Evolutionary conservation across 164 flowering plant genomes (phyloP).

Genomic region (Stephania cephalantha): DNA sequence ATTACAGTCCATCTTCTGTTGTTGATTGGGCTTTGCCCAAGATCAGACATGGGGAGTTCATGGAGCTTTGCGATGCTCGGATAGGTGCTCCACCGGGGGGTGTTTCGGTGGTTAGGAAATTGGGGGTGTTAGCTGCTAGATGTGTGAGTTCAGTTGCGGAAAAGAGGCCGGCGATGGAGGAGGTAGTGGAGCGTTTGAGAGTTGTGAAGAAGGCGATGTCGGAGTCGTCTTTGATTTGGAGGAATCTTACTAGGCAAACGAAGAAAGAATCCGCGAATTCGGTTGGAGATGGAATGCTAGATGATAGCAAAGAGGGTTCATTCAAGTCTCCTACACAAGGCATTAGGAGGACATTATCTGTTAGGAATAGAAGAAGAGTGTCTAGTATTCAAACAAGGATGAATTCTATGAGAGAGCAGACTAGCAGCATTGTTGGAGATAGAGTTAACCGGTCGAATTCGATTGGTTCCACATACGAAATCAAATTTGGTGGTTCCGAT

Average conservation of each 20-base stretch:
- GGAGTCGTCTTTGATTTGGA: constrained; percentile 33
- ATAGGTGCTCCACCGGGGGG: constrained; percentile 41
- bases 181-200: constrained; percentile 54
- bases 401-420: constrained; percentile 13
- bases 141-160: constrained; percentile 54
- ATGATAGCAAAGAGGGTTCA: constrained; percentile 22
- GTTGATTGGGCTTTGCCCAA: constrained; percentile 82
- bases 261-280: constrained; percentile 3
- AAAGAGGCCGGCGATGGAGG: constrained; percentile 68
- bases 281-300: constrained; percentile 15
- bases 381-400: constrained; percentile 35
- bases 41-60: constrained; percentile 37
- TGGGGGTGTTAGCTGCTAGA: constrained; percentile 49
- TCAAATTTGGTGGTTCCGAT: constrained; percentile 12
- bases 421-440: constrained; percentile 1
- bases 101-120: constrained; percentile 28
- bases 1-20: constrained; percentile 72
- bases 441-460: constrained; percentile 40
- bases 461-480: constrained; percentile 35
- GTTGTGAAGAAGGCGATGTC: constrained; percentile 22
- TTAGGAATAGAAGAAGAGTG: constrained; percentile 43
- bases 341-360: constrained; percentile 25
- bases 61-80: constrained; percentile 41
- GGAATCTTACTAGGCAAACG: constrained; percentile 33
- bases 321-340: constrained; percentile 20